Evolutionary conservation across 345 rosid genomes (phyloP), one percentile per base, ranked within the genome.

Genomic region (Eucalyptus urophylla): DNA sequence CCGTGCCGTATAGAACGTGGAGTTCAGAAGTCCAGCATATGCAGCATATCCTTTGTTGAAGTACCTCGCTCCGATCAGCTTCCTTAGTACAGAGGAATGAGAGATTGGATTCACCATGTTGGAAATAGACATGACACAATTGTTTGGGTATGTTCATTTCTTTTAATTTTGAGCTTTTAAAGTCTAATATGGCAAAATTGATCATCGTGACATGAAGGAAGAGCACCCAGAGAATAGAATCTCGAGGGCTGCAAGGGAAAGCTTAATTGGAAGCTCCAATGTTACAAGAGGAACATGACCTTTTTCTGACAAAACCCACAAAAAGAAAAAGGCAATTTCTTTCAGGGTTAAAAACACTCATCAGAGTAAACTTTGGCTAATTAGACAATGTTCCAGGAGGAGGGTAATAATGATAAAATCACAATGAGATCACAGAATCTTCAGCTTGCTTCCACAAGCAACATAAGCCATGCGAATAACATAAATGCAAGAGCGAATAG

Each of bases 11-110:
- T 50, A n/a, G 33, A 80, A 31, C 11, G 80, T 60, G 13, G 25
- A 22, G 25, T 88, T 88, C 10, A 40, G 11, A 12, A 8, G 44
- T n/a, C 91, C 87, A 6, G 47, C 89, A 21, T 25, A 58, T 45
- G 89, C 89, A 8, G 80, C 87, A 27, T 90, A 90, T 14, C 89
- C 91, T 37, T 86, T 86, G 91, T 54, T 53, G 90, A 67, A 90
- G 87, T 43, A 90, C 80, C 90, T 88, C 40, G 83, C 91, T 6
- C 91, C 91, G 14, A 90, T 90, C 49, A 90, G 86, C 88, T 90
- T 90, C 81, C 90, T 90, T 21, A 6, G 47, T 11, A 11, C 47
- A 76, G 85, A 76, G 56, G 4, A 29, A 44, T 37, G 53, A 8
- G 25, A 60, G 25, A 86, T 51, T 49, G 56, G 87, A 86, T 86